A percentile compares a stretch with the other conserved stretches of the same genome.
These are phyloP conservation scores for Dionaea muscipula DNA, from an alignment of 179 eudicot genomes.

Conservation along the genomic window DNA sequence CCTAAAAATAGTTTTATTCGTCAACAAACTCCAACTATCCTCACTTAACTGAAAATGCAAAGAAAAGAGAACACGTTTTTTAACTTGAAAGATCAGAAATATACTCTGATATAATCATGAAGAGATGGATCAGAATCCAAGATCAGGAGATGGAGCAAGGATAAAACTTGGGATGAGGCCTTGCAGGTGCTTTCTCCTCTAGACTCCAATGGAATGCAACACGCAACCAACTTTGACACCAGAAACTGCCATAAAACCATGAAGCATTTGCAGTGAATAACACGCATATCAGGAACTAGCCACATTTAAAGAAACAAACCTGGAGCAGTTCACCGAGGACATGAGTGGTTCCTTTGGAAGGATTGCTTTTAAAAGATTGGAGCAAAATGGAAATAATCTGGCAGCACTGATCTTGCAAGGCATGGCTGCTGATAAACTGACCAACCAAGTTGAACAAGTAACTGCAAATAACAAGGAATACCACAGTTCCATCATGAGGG, in stretches of 20 bases:
- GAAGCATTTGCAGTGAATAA: conserved; percentile 4
- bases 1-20: too few relatives aligned
- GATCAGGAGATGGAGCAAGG: conserved; percentile 61
- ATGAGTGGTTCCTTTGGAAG: conserved; percentile 42
- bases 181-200: conserved; percentile 19
- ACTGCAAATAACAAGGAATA: conserved; percentile 27
- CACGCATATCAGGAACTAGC: not conserved
- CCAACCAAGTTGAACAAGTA: conserved; percentile 77
- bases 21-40: too few relatives aligned
- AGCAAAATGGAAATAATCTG: conserved; percentile 55
- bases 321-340: conserved; percentile 88
- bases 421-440: conserved; percentile 45
- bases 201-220: conserved; percentile 34
- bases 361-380: conserved; percentile 33
- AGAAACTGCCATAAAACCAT: conserved; percentile 40
- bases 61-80: not conserved
- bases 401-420: conserved; percentile 74
- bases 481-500: too few relatives aligned
- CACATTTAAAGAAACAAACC: conserved; percentile 29
- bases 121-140: conserved; percentile 74
- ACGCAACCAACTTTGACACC: conserved; percentile 69
- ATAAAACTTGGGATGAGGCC: conserved; percentile 49
- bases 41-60: not conserved
- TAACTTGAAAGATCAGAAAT: conserved; percentile 12
- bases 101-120: conserved; percentile 63